Evolutionary conservation across 2,329 filamentous ascomycete species (phyloP).

Genomic region (Monosporascus cannonballus): DNA sequence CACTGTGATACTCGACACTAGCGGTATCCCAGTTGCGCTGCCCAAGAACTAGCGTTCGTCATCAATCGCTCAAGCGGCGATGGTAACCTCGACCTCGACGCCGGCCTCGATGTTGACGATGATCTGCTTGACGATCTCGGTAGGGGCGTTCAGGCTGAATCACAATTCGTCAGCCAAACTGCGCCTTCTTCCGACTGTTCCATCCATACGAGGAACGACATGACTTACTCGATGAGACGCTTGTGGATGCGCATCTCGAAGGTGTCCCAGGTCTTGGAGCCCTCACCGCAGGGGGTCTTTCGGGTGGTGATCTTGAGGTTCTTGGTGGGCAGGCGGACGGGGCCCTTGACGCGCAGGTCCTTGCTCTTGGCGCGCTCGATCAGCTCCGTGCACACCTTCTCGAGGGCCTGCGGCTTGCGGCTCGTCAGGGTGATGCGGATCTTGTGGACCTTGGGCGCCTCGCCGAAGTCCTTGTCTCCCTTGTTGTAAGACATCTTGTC

Average conservation of each 20-base stretch:
- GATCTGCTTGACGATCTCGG: conserved; percentile 95
- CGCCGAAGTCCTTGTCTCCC: conserved; percentile 87
- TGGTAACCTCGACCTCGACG: conserved; percentile 90
- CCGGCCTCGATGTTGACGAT: conserved; percentile 94
- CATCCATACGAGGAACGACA: neutral
- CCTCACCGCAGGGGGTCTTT: conserved; percentile 99
- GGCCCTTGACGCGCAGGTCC: conserved; percentile 97
- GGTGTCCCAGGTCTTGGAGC: conserved; percentile 99
- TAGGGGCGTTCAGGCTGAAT: conserved; percentile 80
- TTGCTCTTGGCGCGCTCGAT: conserved; percentile 98
- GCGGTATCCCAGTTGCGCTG: neutral
- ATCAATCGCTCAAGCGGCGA: conserved; percentile 60
- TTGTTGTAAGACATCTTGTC: conserved; percentile 89
- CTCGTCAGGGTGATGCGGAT: conserved; percentile 97
- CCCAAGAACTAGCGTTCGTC: neutral
- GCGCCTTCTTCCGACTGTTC: neutral
- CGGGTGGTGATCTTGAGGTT: conserved; percentile 93
- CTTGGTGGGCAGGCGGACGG: conserved; percentile 96
- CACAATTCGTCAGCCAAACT: conserved; percentile 14
- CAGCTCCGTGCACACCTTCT: conserved; percentile 97
- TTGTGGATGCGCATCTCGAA: conserved; percentile 99
- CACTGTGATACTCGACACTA: neutral
- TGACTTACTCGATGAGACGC: conserved; percentile 82
- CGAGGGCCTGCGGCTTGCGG: conserved; percentile 90
- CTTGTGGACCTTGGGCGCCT: conserved; percentile 89